phyloP scores from a whole-genome alignment of 148 eudicot species.

The Mesembryanthemum crystallinum region DNA sequence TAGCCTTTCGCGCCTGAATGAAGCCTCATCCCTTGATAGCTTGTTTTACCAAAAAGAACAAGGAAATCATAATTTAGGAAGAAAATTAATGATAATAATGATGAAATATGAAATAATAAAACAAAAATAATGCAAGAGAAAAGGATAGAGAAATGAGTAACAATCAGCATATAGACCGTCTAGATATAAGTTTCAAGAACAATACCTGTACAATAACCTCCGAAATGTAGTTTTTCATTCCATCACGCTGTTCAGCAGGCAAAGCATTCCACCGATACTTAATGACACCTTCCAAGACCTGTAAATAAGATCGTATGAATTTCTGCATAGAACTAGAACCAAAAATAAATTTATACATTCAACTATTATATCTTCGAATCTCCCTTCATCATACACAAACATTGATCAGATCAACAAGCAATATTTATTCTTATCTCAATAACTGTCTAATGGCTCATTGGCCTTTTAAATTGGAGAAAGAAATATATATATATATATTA shows the following conservation, averaged over 20 bases:
- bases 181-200: background rate
- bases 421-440: background rate
- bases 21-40: constrained; percentile 88
- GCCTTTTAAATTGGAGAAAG: background rate
- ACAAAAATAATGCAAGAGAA: background rate
- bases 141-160: background rate
- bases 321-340: background rate
- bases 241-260: constrained; percentile 91
- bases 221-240: constrained; percentile 95
- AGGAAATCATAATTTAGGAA: background rate
- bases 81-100: background rate
- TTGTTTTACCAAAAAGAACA: constrained; percentile 10
- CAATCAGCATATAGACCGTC: background rate
- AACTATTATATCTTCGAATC: background rate
- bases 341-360: background rate
- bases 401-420: background rate
- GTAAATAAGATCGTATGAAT: constrained; percentile 9
- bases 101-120: background rate
- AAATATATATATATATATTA: background rate
- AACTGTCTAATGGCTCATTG: background rate
- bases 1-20: constrained; percentile 87
- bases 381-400: background rate
- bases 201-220: constrained; percentile 92
- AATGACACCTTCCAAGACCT: constrained; percentile 96
- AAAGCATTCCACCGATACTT: constrained; percentile 98